Evolutionary conservation across 2,329 filamentous ascomycete species (phyloP).

Genomic region (Colletotrichum abscissum): DNA sequence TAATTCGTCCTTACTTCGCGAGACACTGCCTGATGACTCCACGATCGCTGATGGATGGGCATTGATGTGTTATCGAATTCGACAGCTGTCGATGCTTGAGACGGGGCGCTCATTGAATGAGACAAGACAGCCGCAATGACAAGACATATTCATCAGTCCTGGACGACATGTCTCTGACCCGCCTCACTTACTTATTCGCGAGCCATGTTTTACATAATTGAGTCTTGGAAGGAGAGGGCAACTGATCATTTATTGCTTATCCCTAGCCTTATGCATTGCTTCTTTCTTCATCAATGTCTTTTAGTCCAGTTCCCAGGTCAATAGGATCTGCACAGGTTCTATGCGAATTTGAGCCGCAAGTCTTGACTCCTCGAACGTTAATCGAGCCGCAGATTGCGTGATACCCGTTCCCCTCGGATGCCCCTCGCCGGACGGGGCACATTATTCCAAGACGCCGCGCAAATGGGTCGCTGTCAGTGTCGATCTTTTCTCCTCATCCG

Average conservation of each 20-base stretch:
- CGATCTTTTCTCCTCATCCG: slow-evolving; percentile 13
- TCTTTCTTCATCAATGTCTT: not conserved
- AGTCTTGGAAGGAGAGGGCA: not conserved
- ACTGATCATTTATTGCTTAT: not conserved
- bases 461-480: not conserved
- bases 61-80: not conserved
- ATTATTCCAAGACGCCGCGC: not conserved
- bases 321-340: not conserved
- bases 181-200: not conserved
- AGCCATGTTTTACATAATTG: not conserved
- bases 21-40: not conserved
- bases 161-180: not conserved
- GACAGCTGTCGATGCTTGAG: not conserved
- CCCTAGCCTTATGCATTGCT: not conserved
- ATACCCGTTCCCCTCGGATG: slow-evolving; percentile 2
- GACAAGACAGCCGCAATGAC: not conserved
- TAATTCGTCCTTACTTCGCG: slow-evolving; percentile 7
- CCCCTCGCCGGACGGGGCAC: not conserved
- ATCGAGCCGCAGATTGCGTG: slow-evolving; percentile 20
- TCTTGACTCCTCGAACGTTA: not conserved
- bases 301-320: not conserved
- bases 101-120: not conserved
- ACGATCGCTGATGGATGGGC: not conserved
- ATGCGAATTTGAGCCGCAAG: slow-evolving; percentile 1
- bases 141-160: not conserved